phyloP scores from a whole-genome alignment of 169 alveolate genomes.

The Plasmodium malariae region DNA sequence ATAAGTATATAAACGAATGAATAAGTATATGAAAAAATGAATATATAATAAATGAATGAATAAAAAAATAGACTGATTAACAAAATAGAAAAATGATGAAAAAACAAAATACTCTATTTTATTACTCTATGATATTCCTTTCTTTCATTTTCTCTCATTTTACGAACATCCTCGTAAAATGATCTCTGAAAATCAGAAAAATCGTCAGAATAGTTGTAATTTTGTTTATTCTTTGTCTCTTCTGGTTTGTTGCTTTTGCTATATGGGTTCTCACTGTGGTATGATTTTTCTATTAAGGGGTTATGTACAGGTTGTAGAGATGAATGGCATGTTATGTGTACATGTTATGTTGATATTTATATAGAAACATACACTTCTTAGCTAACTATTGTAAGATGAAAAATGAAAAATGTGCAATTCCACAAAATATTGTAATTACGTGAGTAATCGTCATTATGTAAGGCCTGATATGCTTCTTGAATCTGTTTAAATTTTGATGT shows the following conservation, averaged over 20 bases:
- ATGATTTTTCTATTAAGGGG: slow-evolving; percentile 19
- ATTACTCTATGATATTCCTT: slow-evolving; percentile 47
- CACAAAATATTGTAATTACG: slow-evolving; percentile 61
- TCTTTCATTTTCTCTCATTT: slow-evolving; percentile 70
- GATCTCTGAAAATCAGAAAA: slow-evolving; percentile 68
- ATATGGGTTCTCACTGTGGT: slow-evolving; percentile 30
- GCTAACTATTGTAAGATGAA: background rate
- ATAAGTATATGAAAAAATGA: background rate
- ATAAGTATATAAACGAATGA: background rate
- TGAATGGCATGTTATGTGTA: background rate
- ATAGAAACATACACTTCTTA: background rate
- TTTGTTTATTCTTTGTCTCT: slow-evolving; percentile 14
- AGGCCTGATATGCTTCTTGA: slow-evolving; percentile 91
- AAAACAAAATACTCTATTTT: too few relatives aligned
- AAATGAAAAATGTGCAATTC: background rate
- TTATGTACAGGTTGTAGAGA: background rate
- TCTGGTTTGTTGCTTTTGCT: slow-evolving; percentile 19
- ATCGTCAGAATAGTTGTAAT: slow-evolving; percentile 27
- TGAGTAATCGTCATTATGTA: slow-evolving; percentile 85
- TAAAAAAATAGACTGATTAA: background rate
- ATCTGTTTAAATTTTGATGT: slow-evolving; percentile 89
- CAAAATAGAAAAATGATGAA: background rate
- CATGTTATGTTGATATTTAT: background rate
- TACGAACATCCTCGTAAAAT: slow-evolving; percentile 74
- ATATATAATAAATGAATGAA: too few relatives aligned